These are phyloP conservation scores for Daldinia sp. DNA, from an alignment of 2,329 filamentous ascomycete species.

Conservation along the genomic window DNA sequence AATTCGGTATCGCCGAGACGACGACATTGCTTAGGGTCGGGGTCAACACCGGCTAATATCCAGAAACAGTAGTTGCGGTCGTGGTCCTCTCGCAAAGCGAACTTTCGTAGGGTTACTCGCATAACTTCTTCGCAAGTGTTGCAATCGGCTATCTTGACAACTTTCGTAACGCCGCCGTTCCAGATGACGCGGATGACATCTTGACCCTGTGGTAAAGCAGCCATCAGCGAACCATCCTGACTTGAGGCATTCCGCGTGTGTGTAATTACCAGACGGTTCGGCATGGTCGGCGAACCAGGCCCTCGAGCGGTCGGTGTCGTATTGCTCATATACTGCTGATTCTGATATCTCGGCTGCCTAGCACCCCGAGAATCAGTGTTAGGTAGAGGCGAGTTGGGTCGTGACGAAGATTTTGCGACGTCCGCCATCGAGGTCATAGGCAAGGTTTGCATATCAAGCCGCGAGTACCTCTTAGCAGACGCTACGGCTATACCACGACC, in stretches of 20 bases:
- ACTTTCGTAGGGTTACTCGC: slow-evolving; percentile 86
- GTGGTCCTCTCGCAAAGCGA: slow-evolving; percentile 86
- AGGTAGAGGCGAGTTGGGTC: slow-evolving; percentile 73
- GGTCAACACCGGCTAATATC: slow-evolving; percentile 84
- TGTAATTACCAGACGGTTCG: slow-evolving; percentile 67
- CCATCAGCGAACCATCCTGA: slow-evolving; percentile 86
- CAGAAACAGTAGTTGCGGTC: slow-evolving; percentile 98
- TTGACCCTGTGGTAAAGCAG: slow-evolving; percentile 83
- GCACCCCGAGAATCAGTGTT: slow-evolving; percentile 64
- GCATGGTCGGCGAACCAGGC: slow-evolving; percentile 66
- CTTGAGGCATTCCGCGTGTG: slow-evolving; percentile 85
- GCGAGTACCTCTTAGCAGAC: slow-evolving; percentile 70
- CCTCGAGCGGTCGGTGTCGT: slow-evolving; percentile 62
- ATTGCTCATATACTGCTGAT: slow-evolving; percentile 55
- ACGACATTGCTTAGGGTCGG: slow-evolving; percentile 81
- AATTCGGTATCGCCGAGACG: slow-evolving; percentile 87
- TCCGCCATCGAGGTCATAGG: slow-evolving; percentile 54
- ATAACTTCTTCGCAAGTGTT: slow-evolving; percentile 93
- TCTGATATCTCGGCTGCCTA: slow-evolving; percentile 64
- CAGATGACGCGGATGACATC: slow-evolving; percentile 93
- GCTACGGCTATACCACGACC: slow-evolving; percentile 56
- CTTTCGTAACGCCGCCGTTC: slow-evolving; percentile 88
- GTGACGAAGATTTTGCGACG: slow-evolving; percentile 68
- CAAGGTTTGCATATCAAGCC: slow-evolving; percentile 58
- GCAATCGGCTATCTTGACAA: slow-evolving; percentile 91